These are phyloP conservation scores for Saitozyma sp. DNA, from an alignment of 768 basidiomycete species.

Conservation along the genomic window DNA sequence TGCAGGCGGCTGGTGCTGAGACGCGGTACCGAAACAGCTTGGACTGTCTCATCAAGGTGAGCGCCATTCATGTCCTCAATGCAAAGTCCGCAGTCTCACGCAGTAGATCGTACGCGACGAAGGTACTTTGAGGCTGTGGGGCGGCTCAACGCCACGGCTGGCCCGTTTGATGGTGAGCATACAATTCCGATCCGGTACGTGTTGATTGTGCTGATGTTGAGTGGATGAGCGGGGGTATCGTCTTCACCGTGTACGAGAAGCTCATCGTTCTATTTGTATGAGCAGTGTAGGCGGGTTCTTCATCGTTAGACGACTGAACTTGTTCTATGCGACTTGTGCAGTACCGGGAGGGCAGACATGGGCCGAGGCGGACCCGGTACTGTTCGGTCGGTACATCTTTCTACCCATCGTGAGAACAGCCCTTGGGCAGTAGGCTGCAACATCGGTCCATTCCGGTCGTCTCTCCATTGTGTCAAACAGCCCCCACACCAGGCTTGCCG, in stretches of 20 bases:
- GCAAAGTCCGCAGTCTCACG: constrained; percentile 58
- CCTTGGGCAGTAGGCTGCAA: too few relatives aligned
- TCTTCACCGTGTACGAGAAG: constrained; percentile 78
- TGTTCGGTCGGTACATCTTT: too few relatives aligned
- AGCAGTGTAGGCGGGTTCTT: too few relatives aligned
- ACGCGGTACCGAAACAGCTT: constrained; percentile 83
- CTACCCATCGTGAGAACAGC: too few relatives aligned
- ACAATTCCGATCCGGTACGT: constrained; percentile 39
- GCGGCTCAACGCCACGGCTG: constrained; percentile 83
- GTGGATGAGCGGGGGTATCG: constrained; percentile 84
- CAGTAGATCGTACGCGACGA: constrained; percentile 82
- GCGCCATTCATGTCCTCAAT: neutral
- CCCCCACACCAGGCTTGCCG: too few relatives aligned
- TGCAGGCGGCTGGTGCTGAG: constrained; percentile 82
- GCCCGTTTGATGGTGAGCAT: constrained; percentile 68
- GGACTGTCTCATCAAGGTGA: constrained; percentile 62
- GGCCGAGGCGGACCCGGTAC: too few relatives aligned
- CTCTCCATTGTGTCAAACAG: too few relatives aligned
- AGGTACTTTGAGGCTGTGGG: constrained; percentile 83
- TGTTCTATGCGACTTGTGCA: too few relatives aligned
- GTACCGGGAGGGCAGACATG: too few relatives aligned
- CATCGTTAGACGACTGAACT: too few relatives aligned
- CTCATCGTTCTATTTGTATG: constrained; percentile 1
- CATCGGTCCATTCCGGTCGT: too few relatives aligned
- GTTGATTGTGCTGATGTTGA: neutral